phyloP scores from a whole-genome alignment of 2,329 filamentous ascomycete genomes.

The Hansfordia pulvinata region DNA sequence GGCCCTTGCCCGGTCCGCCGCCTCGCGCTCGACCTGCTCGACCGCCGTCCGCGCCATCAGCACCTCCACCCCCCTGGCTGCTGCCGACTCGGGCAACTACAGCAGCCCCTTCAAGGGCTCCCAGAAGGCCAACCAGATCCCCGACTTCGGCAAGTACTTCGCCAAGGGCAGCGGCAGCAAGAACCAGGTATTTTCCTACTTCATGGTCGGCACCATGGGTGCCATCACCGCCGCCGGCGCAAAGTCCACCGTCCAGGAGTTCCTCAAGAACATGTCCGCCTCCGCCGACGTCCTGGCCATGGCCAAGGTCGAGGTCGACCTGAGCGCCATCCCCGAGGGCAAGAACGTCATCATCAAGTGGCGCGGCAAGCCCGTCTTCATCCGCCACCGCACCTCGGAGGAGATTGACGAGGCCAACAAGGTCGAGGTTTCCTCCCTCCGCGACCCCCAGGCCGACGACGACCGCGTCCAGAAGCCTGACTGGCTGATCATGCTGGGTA shows the following conservation, averaged over 20 bases:
- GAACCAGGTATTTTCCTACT: slow-evolving; percentile 91
- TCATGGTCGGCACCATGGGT: slow-evolving; percentile 95
- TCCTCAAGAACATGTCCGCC: slow-evolving; percentile 99
- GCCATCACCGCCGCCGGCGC: slow-evolving; percentile 84
- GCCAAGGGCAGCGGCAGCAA: slow-evolving; percentile 51
- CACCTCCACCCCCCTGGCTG: slow-evolving; percentile 35
- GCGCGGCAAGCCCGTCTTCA: slow-evolving; percentile 99
- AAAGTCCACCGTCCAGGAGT: slow-evolving; percentile 98
- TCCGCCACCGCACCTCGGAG: slow-evolving; percentile 86
- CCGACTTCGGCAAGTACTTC: slow-evolving; percentile 81
- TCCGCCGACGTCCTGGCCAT: slow-evolving; percentile 97
- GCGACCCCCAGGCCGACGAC: slow-evolving; percentile 81
- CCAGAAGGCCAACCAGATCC: slow-evolving; percentile 54
- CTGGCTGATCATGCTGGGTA: slow-evolving; percentile 98
- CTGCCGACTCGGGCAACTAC: slow-evolving; percentile 31
- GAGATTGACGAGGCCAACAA: slow-evolving; percentile 95
- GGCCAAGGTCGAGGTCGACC: slow-evolving; percentile 98
- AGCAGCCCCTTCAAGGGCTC: slow-evolving; percentile 52
- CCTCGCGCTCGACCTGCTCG: slow-evolving; percentile 25
- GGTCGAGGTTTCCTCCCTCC: slow-evolving; percentile 67
- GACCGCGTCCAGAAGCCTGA: slow-evolving; percentile 97
- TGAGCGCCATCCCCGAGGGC: slow-evolving; percentile 86
- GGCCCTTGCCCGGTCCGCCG: slow-evolving; percentile 52
- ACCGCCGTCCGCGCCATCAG: slow-evolving; percentile 38
- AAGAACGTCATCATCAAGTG: slow-evolving; percentile 99